phyloP scores from a whole-genome alignment of 441 rosid genomes.

The Flueggea neowawraea region DNA sequence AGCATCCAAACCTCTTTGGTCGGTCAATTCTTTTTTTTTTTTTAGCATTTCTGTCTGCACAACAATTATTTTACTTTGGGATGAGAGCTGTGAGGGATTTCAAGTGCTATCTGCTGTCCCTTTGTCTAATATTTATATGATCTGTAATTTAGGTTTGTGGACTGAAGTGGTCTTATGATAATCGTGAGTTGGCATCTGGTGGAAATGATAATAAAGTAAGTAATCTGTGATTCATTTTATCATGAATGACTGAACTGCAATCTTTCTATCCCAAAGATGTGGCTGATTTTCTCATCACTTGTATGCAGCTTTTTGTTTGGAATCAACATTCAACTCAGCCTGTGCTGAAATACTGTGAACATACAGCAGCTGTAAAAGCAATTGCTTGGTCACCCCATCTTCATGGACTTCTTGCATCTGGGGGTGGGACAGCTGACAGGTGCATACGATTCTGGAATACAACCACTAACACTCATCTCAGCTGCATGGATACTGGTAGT shows the following conservation, averaged over 20 bases:
- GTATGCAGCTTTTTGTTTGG: conserved; percentile 90
- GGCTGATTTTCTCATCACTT: background rate
- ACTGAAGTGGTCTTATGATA: conserved; percentile 93
- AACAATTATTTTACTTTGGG: background rate
- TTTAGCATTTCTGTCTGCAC: background rate
- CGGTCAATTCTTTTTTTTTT: background rate
- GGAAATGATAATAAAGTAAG: conserved; percentile 93
- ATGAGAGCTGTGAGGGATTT: background rate
- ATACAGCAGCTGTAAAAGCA: conserved; percentile 97
- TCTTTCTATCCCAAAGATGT: background rate
- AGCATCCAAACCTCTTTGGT: conserved; percentile 11
- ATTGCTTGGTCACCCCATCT: conserved; percentile 99
- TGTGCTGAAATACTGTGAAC: conserved; percentile 78
- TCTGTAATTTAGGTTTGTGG: conserved; percentile 68
- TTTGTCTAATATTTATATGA: conserved; percentile 11
- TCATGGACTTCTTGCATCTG: conserved; percentile 97
- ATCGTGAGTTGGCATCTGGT: conserved; percentile 93
- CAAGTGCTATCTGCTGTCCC: background rate
- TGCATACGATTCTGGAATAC: conserved; percentile 98
- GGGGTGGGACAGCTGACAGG: conserved; percentile 97
- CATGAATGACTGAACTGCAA: background rate
- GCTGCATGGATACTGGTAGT: conserved; percentile 92
- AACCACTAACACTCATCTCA: conserved; percentile 81
- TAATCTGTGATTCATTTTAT: conserved; percentile 1
- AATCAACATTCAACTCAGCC: conserved; percentile 94